A percentile compares a stretch with the other conserved stretches of the same genome.
phyloP scores from a whole-genome alignment of 148 eudicot genomes.

The Spergularia bocconei region DNA sequence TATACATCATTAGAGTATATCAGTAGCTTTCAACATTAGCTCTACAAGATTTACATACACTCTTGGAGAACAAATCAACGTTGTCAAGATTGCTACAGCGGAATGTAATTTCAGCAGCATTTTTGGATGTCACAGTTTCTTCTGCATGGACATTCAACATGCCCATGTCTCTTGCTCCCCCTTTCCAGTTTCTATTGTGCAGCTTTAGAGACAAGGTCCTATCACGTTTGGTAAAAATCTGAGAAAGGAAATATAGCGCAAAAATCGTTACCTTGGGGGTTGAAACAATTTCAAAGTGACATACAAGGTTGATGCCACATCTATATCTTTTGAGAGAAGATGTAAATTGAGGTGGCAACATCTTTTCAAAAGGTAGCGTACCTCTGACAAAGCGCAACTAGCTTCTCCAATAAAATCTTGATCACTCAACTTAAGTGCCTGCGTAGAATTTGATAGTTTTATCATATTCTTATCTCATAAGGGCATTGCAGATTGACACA shows the following conservation, averaged over 20 bases:
- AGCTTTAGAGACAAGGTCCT: conserved; percentile 61
- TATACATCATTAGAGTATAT: not conserved
- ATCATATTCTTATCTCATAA: not conserved
- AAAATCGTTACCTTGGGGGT: not conserved
- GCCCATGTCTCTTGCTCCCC: conserved; percentile 45
- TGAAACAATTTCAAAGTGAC: not conserved
- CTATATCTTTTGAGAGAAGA: not conserved
- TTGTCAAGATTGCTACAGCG: conserved; percentile 63
- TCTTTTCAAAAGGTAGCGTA: conserved; percentile 7
- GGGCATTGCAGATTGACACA: not conserved
- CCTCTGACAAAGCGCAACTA: conserved; percentile 79
- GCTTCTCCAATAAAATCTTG: conserved; percentile 95
- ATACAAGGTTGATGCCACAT: not conserved
- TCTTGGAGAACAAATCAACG: conserved; percentile 82
- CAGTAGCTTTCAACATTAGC: conserved; percentile 9
- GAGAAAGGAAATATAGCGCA: conserved; percentile 25
- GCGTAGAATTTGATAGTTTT: conserved; percentile 11
- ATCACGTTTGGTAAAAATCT: conserved; percentile 74
- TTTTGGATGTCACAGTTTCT: conserved; percentile 65
- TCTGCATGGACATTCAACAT: conserved; percentile 67
- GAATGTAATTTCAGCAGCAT: conserved; percentile 63
- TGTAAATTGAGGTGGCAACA: not conserved
- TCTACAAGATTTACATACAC: conserved; percentile 46
- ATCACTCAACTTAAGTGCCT: conserved; percentile 65
- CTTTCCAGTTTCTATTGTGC: conserved; percentile 36